Evolutionary conservation across 441 rosid species (phyloP), one percentile per base, ranked within the genome.

Genomic region (Pelargonium fulgidum): DNA sequence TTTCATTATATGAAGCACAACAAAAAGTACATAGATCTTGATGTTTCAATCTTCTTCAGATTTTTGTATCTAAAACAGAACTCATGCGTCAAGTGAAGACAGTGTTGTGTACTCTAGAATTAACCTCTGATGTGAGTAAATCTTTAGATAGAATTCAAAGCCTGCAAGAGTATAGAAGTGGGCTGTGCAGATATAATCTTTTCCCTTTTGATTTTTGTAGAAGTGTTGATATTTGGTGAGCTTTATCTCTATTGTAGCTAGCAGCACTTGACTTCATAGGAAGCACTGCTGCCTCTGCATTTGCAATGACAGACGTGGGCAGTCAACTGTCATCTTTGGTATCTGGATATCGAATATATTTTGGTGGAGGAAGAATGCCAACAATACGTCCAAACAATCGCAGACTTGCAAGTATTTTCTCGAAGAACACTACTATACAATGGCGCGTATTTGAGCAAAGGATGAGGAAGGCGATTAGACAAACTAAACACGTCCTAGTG

Each of bases 251-350:
- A 67, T 22, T 85, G 80, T 73, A 94, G 98, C 81, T 89, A 67
- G 96, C 98, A 17, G 98, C 91, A 24, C 82, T 94, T 75, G 99
- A 94, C 83, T 94, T 89, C 79, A 89, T 94, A 47, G 91, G 79
- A 3, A 92, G 98, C 79, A 80, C 89, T 2, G 87, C 96, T 22
- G 77, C 98, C 0, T 86, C 89, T 73, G 96, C 95, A 65, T 94
- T 94, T 81, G 95, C 98, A 19, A 90, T 94, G 99, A 90, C 99
- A 0, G 99, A 92, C 79, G 90, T 97, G 0, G 98, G 99, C 50
- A 94, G 99, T 74, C 99, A 85, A 68, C 68, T 94, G 39, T 92
- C 98, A 36, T 92, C 99, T 68, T 74, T 90, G 75, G 93, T 95
- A 2, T 88, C 99, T n/a, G 98, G 99, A 64, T 89, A 84, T 72